Evolutionary conservation across 2,329 filamentous ascomycete genomes (phyloP), one percentile per base, ranked within the genome.

Genomic region (Calonectria henricotiae): DNA sequence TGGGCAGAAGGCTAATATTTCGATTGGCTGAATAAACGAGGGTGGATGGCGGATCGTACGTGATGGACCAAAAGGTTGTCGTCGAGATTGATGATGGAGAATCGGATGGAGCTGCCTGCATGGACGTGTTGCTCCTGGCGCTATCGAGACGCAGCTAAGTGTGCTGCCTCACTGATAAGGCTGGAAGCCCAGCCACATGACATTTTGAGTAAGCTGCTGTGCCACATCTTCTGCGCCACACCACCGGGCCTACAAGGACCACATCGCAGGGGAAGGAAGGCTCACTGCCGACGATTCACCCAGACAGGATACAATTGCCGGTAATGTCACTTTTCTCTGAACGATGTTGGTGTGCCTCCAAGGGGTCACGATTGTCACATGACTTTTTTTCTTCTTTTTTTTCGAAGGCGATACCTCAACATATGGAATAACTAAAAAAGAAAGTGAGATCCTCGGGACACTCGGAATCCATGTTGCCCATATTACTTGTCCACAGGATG

Each of bases 1-100:
- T 90, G 86, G 83, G 67, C 69, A 54, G 17, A 17, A 65, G 30
- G 30, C 9, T 55, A 11, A 68, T n/a, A 68, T 37, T 30, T 44
- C 62, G 41, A 37, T 60, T n/a, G 15, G 20, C 32, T 39, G 15
- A 25, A 4, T 61, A 32, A 47, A 27, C 30, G 51, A 60, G 49
- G 58, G 62, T 30, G 46, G 15, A 23, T 25, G 46, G 60, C 54
- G 73, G 41, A 62, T 55, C 23, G 35, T 17, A 55, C 41, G 39
- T 49, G 37, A 62, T 62, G 60, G 43, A 63, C n/a, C 32, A 51
- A 41, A 65, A 58, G 32, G 58, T 65, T 49, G 60, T 54, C 65
- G 67, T 67, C 68, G 70, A 41, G 68, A 70, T 66, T 66, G 72
- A 76, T 67, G 71, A 74, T 76, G 68, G 51, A 67, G 51, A 70